phyloP scores from a whole-genome alignment of 1,284 basidiomycete genomes.

The Ganoderma lingzhi region DNA sequence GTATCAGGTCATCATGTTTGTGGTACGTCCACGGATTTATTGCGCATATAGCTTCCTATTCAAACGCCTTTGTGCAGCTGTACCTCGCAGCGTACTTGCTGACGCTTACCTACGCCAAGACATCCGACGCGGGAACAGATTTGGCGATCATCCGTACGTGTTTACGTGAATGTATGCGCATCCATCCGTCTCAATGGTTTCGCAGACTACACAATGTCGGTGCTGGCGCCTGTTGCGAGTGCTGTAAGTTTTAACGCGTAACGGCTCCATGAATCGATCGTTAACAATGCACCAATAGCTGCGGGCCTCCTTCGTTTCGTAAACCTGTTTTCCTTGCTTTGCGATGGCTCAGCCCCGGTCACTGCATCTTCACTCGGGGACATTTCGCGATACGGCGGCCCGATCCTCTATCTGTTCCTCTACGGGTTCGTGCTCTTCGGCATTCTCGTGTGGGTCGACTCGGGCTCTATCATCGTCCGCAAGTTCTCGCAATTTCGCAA shows the following conservation, averaged over 20 bases:
- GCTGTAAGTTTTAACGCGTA: conserved; percentile 55
- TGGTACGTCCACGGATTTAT: conserved; percentile 51
- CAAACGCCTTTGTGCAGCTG: conserved; percentile 46
- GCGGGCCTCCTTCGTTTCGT: conserved; percentile 77
- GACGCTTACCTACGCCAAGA: conserved; percentile 74
- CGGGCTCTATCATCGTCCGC: conserved; percentile 56
- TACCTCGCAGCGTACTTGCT: conserved; percentile 74
- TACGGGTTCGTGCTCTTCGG: conserved; percentile 60
- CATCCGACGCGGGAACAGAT: conserved; percentile 57
- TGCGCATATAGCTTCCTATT: not conserved
- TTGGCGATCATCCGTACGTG: conserved; percentile 67
- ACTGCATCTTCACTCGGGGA: conserved; percentile 56
- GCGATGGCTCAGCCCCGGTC: conserved; percentile 61
- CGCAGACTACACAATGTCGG: conserved; percentile 70
- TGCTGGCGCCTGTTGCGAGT: conserved; percentile 75
- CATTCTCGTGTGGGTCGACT: conserved; percentile 69
- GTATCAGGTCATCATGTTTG: conserved; percentile 79
- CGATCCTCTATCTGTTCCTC: conserved; percentile 77
- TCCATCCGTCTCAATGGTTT: not conserved
- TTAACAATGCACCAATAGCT: conserved; percentile 43
- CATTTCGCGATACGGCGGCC: conserved; percentile 75
- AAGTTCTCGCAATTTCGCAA: conserved; percentile 23
- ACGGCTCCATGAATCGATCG: not conserved
- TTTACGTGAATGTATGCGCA: not conserved
- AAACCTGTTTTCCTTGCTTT: conserved; percentile 81